These are phyloP conservation scores for Camillea tinctor DNA, from an alignment of 2,329 filamentous ascomycete species.

Conservation along the genomic window DNA sequence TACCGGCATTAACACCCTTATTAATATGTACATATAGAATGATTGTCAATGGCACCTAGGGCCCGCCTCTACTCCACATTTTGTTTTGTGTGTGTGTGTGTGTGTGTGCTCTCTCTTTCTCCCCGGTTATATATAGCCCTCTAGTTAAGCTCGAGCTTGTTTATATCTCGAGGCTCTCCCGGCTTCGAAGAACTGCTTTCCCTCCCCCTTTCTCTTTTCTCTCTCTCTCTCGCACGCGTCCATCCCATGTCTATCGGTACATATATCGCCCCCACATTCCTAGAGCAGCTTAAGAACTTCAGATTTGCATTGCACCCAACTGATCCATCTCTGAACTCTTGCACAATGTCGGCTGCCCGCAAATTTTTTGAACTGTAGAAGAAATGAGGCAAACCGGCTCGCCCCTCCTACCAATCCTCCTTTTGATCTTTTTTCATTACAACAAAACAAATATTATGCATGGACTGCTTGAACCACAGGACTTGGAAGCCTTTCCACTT, in stretches of 20 bases:
- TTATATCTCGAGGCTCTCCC: background rate
- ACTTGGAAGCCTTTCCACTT: conserved; percentile 30
- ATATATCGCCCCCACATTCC: background rate
- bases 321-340: conserved; percentile 1
- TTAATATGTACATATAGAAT: background rate
- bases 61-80: background rate
- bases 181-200: background rate
- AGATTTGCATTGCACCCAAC: background rate
- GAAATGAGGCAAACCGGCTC: conserved; percentile 4
- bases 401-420: background rate
- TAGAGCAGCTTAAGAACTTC: background rate
- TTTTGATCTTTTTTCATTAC: background rate
- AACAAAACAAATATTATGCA: conserved; percentile 23
- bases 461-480: conserved; percentile 35
- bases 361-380: background rate
- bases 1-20: background rate
- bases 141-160: background rate
- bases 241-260: background rate
- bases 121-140: background rate
- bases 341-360: background rate
- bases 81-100: no score
- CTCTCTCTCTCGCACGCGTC: background rate
- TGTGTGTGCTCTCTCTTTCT: no score
- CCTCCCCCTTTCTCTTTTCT: background rate
- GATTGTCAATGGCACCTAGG: background rate